Base-by-base conservation (phyloP, 169 alveolate genomes). In the Eimeria necatrix region DNA sequence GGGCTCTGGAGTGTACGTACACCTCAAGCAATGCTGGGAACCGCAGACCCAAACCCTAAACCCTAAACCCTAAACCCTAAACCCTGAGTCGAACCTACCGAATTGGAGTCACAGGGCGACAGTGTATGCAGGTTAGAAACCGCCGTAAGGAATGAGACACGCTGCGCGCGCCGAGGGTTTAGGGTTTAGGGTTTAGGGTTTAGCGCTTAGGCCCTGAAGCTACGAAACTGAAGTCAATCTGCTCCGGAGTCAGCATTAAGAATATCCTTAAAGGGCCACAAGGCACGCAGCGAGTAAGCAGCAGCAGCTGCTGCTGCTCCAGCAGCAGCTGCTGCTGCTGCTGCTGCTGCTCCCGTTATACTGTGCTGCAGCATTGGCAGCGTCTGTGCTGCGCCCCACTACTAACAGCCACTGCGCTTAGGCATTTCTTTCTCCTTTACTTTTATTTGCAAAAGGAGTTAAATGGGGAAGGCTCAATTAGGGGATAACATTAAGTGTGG, bases 1-100 rank as follows among this genome's bases (percentile, higher is more conserved):
- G 87, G 87, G 87, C 87, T 59, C 87, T 71, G 41, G 41, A 22
- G 61, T 49, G 68, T 76, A 48, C 46, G 87, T 76, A 76, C 87
- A 48, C 87, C 87, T 4, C 61, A 46, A 48, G 46, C 12, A 16
- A 0, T 5, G 64, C 14, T 18, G 61, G 46, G 0, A 41, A 49
- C 46, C 51, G 32, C 56, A 56, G 20, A 14, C 68, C 68, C 46
- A 76, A 41, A 76, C 87, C 87, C 87, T 76, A 76, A 76, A 76
- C 87, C 61, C 52, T 26, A 71, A 71, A 71, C 81, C 52, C 81
- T 26, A 26, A 71, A 71, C 81, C 81, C 53, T 71, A 26, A 71
- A 22, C 81, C 81, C 20, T 10, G 14, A 10, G 41, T 48, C 51
- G 24, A 32, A 71, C 81, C 53, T 71, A 71, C 81, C 81, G 24